Conservation (phyloP, 1,284 basidiomycete species). For the Cystobasidium slooffiae region DNA sequence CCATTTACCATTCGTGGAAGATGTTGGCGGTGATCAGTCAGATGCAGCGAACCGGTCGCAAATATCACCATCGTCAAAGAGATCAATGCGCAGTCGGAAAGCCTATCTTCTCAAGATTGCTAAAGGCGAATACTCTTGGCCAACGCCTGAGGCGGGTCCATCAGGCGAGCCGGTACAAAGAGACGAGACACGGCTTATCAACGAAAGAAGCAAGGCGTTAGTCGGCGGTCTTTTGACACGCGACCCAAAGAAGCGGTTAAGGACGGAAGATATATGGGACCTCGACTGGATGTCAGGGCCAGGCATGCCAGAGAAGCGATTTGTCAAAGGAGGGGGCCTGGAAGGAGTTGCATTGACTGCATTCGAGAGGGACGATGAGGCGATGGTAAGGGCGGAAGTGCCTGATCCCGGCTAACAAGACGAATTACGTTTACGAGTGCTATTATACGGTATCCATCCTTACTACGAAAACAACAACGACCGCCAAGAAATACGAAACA, state of each 20-base stretch:
- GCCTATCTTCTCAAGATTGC: conserved; percentile 72
- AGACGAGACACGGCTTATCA: conserved; percentile 28
- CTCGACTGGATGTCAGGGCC: conserved; percentile 66
- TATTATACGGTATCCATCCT: not conserved
- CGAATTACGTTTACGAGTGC: not conserved
- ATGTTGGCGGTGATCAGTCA: conserved; percentile 43
- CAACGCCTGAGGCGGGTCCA: conserved; percentile 50
- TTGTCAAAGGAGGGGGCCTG: conserved; percentile 10
- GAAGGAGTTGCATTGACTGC: conserved; percentile 39
- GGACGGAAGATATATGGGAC: conserved; percentile 68
- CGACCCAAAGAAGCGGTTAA: conserved; percentile 67
- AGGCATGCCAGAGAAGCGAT: conserved; percentile 49
- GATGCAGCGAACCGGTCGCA: conserved; percentile 36
- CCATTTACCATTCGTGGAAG: conserved; percentile 66
- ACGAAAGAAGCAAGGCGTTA: conserved; percentile 62
- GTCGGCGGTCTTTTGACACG: conserved; percentile 70
- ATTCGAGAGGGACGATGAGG: conserved; percentile 29
- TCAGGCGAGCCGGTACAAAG: conserved; percentile 5
- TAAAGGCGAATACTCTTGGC: conserved; percentile 75
- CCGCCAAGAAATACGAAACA: not conserved
- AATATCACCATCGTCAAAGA: conserved; percentile 50
- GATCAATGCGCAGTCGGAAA: conserved; percentile 61
- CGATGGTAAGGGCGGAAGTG: conserved; percentile 40
- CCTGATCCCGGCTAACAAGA: conserved; percentile 17
- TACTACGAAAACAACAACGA: conserved; percentile 18